Conservation (phyloP, 768 basidiomycete species). For the Suillus subluteus region DNA sequence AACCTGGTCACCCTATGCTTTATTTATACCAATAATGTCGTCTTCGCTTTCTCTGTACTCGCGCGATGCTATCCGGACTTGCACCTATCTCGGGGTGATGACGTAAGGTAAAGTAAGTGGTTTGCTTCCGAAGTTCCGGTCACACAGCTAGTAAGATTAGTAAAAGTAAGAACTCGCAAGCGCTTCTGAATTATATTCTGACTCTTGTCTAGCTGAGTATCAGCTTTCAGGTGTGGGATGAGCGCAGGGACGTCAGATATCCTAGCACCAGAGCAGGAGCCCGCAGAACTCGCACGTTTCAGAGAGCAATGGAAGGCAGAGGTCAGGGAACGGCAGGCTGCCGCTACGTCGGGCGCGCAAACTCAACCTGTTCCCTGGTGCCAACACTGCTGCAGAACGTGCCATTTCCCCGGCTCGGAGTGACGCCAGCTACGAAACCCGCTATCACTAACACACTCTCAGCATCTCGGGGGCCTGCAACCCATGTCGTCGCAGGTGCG, state of each 20-base stretch:
- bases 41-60: neutral
- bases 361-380: constrained; percentile 4
- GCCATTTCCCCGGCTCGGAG: constrained; percentile 11
- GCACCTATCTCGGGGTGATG: too few species aligned
- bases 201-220: neutral
- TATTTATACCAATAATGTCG: constrained; percentile 31
- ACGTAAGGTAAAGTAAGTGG: neutral
- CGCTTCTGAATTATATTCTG: neutral
- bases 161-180: neutral
- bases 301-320: constrained; percentile 77
- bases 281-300: constrained; percentile 68
- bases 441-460: neutral
- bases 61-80: too few species aligned
- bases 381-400: constrained; percentile 15
- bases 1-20: constrained; percentile 18
- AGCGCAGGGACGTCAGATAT: neutral
- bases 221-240: constrained; percentile 1
- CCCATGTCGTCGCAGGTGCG: constrained; percentile 18
- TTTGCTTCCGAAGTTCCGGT: constrained; percentile 1
- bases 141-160: neutral
- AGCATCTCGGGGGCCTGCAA: constrained; percentile 12
- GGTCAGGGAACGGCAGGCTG: constrained; percentile 42
- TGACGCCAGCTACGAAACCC: constrained; percentile 7
- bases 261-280: constrained; percentile 39
- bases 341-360: constrained; percentile 16